These are phyloP conservation scores for Capsella rubella DNA, from an alignment of 441 rosid genomes.

Conservation along the genomic window DNA sequence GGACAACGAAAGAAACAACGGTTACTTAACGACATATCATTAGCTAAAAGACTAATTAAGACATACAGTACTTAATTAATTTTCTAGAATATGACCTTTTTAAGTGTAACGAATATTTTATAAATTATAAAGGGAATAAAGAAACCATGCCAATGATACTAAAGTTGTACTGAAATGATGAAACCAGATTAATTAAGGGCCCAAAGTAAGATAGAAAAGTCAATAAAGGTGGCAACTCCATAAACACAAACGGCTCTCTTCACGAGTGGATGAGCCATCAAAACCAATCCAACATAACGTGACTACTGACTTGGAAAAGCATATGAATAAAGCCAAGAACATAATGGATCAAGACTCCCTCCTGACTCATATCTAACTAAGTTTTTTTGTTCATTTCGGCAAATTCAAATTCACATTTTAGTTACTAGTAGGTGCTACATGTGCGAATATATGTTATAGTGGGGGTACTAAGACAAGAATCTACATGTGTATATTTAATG, in stretches of 20 bases:
- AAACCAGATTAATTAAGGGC: background rate
- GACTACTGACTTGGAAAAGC: background rate
- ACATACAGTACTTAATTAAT: background rate
- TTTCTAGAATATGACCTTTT: background rate
- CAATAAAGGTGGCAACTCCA: slow-evolving; percentile 14
- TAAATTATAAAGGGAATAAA: background rate
- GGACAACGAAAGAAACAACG: slow-evolving; percentile 21
- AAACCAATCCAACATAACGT: slow-evolving; percentile 24
- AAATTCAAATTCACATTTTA: slow-evolving; percentile 13
- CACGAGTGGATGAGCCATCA: slow-evolving; percentile 41
- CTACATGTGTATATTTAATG: slow-evolving; percentile 34
- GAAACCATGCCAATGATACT: background rate
- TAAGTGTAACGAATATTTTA: background rate
- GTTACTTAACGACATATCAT: slow-evolving; percentile 9
- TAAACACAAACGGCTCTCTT: slow-evolving; percentile 15
- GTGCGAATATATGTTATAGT: slow-evolving; percentile 21
- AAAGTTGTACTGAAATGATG: slow-evolving; percentile 1
- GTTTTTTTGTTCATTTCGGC: slow-evolving; percentile 9
- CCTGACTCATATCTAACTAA: slow-evolving; percentile 19
- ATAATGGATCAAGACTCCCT: slow-evolving; percentile 23
- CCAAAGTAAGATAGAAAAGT: slow-evolving; percentile 22
- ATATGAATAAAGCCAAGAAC: slow-evolving; percentile 33
- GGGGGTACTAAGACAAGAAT: slow-evolving; percentile 27
- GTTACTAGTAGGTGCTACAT: slow-evolving; percentile 16
- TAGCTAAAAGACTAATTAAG: slow-evolving; percentile 9